Evolutionary conservation across 2,329 filamentous ascomycete genomes (phyloP), one percentile per base, ranked within the genome.

Genomic region (Arthrobotrys iridis): DNA sequence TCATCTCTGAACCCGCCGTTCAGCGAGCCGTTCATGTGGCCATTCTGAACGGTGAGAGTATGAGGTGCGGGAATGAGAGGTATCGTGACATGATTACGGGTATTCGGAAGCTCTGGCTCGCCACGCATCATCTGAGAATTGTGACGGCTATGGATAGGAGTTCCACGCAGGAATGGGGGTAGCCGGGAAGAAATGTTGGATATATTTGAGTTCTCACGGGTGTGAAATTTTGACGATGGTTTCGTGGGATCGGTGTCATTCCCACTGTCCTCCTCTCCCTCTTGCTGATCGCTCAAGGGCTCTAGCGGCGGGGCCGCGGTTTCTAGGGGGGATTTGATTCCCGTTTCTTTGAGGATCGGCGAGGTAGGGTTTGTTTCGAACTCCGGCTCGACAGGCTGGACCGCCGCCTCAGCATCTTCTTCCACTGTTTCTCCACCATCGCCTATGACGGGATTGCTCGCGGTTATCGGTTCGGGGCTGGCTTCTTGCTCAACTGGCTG

Each of bases 71-170:
- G 85, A 33, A 87, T 45, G 72, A 80, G 79, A 15, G 78, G 77
- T 57, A 80, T 76, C 5, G 79, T 74, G 15, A 77, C 78, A 40
- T 79, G 71, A 22, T 78, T 77, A 26, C 74, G 70, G 5, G 78
- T 78, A 55, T 80, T 78, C 86, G 87, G 79, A 91, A 88, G 1
- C 89, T 89, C 41, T 92, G 83, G 65, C 78, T 92, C 90, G 0
- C 89, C 89, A 71, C 90, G 87, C 79, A 87, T 91, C 78, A 92
- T 89, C 78, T 78, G 33, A 77, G 79, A 68, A 20, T 72, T 75
- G 33, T 77, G 67, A 45, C 66, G 30, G 50, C 67, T 67, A 43
- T 78, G 55, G 24, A 65, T 35, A 28, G 74, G 43, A 40, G 71
- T 71, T 26, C 66, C 35, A 55, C 64, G 66, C 46, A 72, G 58